Base-by-base conservation (phyloP, 148 eudicot genomes). In the Amaranthus hypochondriacus region DNA sequence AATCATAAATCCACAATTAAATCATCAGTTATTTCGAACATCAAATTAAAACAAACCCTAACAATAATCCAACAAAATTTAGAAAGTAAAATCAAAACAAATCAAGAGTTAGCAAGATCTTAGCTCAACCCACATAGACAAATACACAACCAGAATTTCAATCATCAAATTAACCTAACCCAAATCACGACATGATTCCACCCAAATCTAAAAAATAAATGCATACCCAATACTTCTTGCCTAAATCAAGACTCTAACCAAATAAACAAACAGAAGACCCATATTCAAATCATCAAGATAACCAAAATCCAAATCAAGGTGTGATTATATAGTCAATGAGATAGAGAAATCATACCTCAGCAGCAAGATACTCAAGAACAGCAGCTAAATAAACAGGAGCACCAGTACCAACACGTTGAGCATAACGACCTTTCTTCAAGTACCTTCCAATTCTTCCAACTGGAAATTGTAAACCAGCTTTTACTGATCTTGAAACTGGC, bases 311-410 rank as follows among this genome's bases (percentile, higher is more conserved):
- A 64, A 13, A 12, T 5, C 4, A 43, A 0, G 12, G 12, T 28
- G 39, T 28, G 28, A 59, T 57, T 0, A 44, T 5, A n/a, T 1
- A 15, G 10, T 48, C 69, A n/a, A 48, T 2, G 18, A n/a, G 44
- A 47, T 6, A 57, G 43, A 14, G 39, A 7, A 21, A 6, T 4
- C 3, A 4, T 50, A 76, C 79, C 79, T 76, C 79, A 53, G 74
- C 73, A 60, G 79, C 79, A 50, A 69, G 68, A 48, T 76, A 76
- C 68, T 69, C 79, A 53, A 76, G 73, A 62, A 76, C 76, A 72
- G 72, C 80, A 58, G 80, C 80, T 42, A 78, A n/a, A 59, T 78
- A 78, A 61, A 76, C 73, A 49, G 79, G 79, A 62, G 79, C 79
- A 50, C 79, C 76, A 15, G 80, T 65, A 10, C 80, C 80, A 55